Base-by-base conservation (phyloP, 768 basidiomycete species). In the Trametes cubensis region DNA sequence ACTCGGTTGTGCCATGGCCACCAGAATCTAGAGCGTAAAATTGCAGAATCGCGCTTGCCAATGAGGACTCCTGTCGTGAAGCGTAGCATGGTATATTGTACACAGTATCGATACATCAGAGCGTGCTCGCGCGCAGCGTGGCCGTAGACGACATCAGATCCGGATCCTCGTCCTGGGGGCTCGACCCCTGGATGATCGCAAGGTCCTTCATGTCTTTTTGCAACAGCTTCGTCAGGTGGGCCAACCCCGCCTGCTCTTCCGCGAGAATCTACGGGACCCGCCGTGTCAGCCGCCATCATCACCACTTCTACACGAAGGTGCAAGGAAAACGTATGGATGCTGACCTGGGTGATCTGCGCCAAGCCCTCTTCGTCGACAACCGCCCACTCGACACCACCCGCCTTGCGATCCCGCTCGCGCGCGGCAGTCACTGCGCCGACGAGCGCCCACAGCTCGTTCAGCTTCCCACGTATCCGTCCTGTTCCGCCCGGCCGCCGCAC, bases 361-460 rank as follows among this genome's bases (percentile, higher is more conserved):
- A 95, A 75, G 1, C 92, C 92, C 1, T 92, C 90, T 69, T 92
- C 90, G 71, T 95, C 93, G 3, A 90, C 89, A n/a, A 94, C 90
- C 0, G 85, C 83, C 91, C 91, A 93, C 67, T 87, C 89, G 8
- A 81, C 79, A 26, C 71, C 72, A 1, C 78, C 80, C 17, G 79
- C 80, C 63, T 81, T 79, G 61, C 77, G 73, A 49, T 79, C 81
- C 44, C 79, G 74, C 68, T 88, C 85, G 66, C 81, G 76, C 26
- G 84, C 80, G 8, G 81, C 82, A 55, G 82, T 82, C 18, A 94
- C 77, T 47, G 89, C 85, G 4, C 91, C 91, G 10, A 94, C 81
- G 15, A 91, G 77, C 17, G 90, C 91, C 93, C 93, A 95, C 26
- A 95, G 76, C 70, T 94, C 93, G 65, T 90, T 91, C 69, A 92